These are phyloP conservation scores for Colletotrichum neosansevieriae DNA, from an alignment of 2,329 filamentous ascomycete species.

Conservation along the genomic window DNA sequence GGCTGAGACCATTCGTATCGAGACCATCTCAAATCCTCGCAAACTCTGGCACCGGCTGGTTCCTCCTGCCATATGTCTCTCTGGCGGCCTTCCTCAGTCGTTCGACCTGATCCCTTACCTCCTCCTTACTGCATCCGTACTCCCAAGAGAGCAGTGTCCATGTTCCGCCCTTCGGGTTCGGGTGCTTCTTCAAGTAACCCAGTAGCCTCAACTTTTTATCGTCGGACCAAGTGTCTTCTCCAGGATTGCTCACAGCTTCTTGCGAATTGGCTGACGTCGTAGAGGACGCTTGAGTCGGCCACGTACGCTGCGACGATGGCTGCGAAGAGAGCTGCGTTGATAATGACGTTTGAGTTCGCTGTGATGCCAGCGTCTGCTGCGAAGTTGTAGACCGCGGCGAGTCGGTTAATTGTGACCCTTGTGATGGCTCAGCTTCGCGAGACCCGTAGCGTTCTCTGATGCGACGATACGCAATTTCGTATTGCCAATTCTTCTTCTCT, in stretches of 20 bases:
- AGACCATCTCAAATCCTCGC: slow-evolving; percentile 1
- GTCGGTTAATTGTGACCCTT: no score
- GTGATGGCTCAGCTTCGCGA: no score
- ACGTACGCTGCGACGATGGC: no score
- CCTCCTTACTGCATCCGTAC: slow-evolving; percentile 10
- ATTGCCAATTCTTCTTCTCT: slow-evolving; percentile 21
- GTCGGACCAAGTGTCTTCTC: slow-evolving; percentile 15
- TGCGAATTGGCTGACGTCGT: not conserved
- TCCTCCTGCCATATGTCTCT: slow-evolving; percentile 1
- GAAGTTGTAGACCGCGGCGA: not conserved
- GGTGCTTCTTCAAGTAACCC: not conserved
- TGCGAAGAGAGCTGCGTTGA: no score
- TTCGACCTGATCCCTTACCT: slow-evolving; percentile 21
- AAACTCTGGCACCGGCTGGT: slow-evolving; percentile 23
- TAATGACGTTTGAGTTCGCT: not conserved
- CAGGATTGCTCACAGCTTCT: not conserved
- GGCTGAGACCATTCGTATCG: not conserved
- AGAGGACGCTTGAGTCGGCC: no score
- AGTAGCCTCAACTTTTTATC: slow-evolving; percentile 14
- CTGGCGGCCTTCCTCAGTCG: slow-evolving; percentile 30
- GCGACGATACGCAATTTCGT: slow-evolving; percentile 24
- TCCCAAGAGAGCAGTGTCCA: slow-evolving; percentile 12
- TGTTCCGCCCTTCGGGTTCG: not conserved
- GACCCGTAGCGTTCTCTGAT: slow-evolving; percentile 1
- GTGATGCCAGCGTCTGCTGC: not conserved